Conservation (phyloP, 2,329 filamentous ascomycete genomes). For the Fusarium devonianum region DNA sequence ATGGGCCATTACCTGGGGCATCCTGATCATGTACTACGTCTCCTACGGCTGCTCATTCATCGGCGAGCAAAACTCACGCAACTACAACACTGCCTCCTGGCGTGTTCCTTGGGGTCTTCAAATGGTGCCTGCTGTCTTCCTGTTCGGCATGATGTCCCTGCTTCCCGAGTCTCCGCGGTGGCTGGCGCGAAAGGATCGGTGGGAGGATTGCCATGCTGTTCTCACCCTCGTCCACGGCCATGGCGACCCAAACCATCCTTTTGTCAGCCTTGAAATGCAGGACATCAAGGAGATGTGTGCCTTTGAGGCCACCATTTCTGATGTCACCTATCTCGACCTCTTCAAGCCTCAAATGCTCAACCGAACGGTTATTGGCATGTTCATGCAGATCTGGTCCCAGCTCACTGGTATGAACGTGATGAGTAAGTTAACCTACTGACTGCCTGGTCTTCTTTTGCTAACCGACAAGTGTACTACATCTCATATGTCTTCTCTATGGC, state of each 20-base stretch:
- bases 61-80: constrained; percentile 46
- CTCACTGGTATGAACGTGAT: constrained; percentile 64
- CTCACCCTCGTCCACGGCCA: constrained; percentile 68
- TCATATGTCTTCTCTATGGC: constrained; percentile 51
- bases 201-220: constrained; percentile 62
- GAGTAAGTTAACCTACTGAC: no score
- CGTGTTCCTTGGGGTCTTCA: constrained; percentile 69
- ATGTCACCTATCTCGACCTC: constrained; percentile 76
- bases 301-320: constrained; percentile 73
- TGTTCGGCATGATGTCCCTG: constrained; percentile 66
- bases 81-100: constrained; percentile 64
- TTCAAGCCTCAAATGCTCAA: constrained; percentile 71
- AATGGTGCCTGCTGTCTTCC: constrained; percentile 64
- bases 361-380: constrained; percentile 59
- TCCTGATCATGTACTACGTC: constrained; percentile 71
- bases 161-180: constrained; percentile 65
- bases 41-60: constrained; percentile 72
- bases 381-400: constrained; percentile 64
- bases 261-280: constrained; percentile 71
- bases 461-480: constrained; percentile 66
- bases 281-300: constrained; percentile 79
- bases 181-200: constrained; percentile 72
- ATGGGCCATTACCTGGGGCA: constrained; percentile 76
- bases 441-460: neutral
- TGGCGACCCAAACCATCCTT: constrained; percentile 68